Evolutionary conservation across 345 rosid species (phyloP).

Genomic region (Arabidopsis suecica): DNA sequence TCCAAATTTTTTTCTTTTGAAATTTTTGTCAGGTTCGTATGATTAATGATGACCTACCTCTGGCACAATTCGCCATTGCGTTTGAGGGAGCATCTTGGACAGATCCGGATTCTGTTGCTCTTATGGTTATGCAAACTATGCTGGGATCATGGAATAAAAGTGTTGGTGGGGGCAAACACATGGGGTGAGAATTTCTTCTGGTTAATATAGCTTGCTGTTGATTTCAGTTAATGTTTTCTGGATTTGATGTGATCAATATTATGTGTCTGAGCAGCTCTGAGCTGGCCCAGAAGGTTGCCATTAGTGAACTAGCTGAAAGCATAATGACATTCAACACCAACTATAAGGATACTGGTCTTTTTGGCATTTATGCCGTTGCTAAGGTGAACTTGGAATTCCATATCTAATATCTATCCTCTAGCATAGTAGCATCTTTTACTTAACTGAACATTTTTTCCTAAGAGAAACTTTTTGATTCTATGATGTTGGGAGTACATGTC

Average conservation of each 20-base stretch:
- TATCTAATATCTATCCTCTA: conserved; percentile 13
- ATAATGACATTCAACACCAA: conserved; percentile 97
- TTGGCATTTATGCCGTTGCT: conserved; percentile 94
- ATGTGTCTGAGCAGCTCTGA: conserved; percentile 61
- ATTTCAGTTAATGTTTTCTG: conserved; percentile 22
- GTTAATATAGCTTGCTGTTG: neutral
- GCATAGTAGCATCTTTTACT: neutral
- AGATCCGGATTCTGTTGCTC: conserved; percentile 89
- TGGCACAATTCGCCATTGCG: conserved; percentile 95
- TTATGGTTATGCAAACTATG: conserved; percentile 98
- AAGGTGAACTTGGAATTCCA: conserved; percentile 58
- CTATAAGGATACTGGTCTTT: conserved; percentile 95
- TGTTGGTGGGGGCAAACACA: conserved; percentile 92
- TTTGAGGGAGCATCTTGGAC: conserved; percentile 97
- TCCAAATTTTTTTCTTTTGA: neutral
- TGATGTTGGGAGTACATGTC: neutral
- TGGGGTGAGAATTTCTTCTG: conserved; percentile 69
- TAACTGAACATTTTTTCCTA: neutral
- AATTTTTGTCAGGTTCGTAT: conserved; percentile 72
- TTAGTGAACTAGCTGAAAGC: conserved; percentile 88
- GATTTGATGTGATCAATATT: conserved; percentile 20
- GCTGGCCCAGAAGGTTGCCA: conserved; percentile 78
- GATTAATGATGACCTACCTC: conserved; percentile 81
- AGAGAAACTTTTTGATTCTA: neutral
- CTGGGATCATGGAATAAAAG: conserved; percentile 90